A percentile compares a stretch with the other conserved stretches of the same genome.
Conservation (phyloP, 2,329 filamentous ascomycete species). For the Samsoniella hepiali region DNA sequence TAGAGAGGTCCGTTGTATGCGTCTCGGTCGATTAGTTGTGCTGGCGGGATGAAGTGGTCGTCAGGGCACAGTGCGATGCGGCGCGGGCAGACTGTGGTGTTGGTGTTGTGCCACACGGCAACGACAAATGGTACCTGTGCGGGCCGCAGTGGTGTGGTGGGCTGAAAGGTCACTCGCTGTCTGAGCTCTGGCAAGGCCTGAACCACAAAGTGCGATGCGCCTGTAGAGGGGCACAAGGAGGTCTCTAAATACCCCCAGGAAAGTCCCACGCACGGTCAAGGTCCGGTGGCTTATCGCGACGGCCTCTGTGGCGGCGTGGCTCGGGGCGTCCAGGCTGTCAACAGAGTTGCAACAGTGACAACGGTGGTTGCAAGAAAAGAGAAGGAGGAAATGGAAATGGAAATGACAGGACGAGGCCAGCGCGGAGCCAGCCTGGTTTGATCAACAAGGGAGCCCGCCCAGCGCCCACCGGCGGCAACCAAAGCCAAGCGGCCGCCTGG, state of each 20-base stretch:
- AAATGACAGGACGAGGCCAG: conserved; percentile 2
- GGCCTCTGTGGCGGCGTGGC: not conserved
- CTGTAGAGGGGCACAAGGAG: not conserved
- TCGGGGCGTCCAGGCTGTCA: not conserved
- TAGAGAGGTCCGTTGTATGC: not conserved
- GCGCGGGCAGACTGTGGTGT: conserved; percentile 6
- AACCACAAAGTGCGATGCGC: not conserved
- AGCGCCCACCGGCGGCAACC: not conserved
- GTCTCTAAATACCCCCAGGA: conserved; percentile 1
- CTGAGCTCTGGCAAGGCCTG: not conserved
- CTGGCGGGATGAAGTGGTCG: not conserved
- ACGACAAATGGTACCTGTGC: not conserved
- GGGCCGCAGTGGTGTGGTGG: not conserved
- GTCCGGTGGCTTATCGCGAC: not conserved
- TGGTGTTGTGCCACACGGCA: not conserved
- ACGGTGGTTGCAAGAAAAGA: not conserved
- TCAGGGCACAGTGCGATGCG: not conserved
- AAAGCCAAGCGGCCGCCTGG: not conserved
- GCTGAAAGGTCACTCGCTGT: not conserved
- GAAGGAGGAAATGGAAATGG: not conserved
- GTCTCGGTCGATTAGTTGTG: not conserved
- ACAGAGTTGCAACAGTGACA: not conserved
- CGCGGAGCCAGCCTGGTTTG: conserved; percentile 14
- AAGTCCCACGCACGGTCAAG: not conserved
- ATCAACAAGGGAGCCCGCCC: conserved; percentile 15